phyloP scores from a whole-genome alignment of 345 rosid genomes.

The Salix viminalis region DNA sequence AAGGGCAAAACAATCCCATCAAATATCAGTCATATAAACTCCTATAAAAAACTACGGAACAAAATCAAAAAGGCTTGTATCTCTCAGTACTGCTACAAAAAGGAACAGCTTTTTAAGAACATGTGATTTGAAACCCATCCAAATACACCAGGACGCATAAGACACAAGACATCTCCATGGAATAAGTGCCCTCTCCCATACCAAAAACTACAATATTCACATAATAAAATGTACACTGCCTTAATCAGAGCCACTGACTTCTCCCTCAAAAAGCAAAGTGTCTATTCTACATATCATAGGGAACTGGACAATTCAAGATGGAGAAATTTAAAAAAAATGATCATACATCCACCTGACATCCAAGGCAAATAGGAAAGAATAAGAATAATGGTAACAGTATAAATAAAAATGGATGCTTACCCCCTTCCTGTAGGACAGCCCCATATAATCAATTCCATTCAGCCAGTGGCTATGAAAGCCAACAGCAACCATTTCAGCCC shows the following conservation, averaged over 20 bases:
- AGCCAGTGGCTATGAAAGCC: slow-evolving; percentile 94
- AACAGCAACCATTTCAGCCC: slow-evolving; percentile 89
- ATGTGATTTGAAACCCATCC: not conserved
- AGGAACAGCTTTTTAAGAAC: not conserved
- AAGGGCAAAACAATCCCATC: not conserved
- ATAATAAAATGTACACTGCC: too few species aligned
- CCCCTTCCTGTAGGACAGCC: slow-evolving; percentile 41
- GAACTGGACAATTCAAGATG: not conserved
- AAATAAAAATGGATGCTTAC: slow-evolving; percentile 27
- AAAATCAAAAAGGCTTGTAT: too few species aligned
- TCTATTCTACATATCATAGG: not conserved
- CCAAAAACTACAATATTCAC: not conserved
- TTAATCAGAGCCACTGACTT: not conserved
- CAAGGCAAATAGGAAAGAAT: not conserved
- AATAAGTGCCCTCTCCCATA: not conserved
- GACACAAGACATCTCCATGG: not conserved
- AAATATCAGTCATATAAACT: not conserved
- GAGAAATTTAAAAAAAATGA: too few species aligned
- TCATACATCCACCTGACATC: not conserved
- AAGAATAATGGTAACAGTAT: not conserved
- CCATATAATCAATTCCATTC: slow-evolving; percentile 91
- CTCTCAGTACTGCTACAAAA: not conserved
- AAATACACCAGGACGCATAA: not conserved
- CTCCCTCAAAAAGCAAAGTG: not conserved
- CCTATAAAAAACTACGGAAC: not conserved